Conservation (phyloP, 1,139 yeast genomes). For the Taiozyma sp. region DNA sequence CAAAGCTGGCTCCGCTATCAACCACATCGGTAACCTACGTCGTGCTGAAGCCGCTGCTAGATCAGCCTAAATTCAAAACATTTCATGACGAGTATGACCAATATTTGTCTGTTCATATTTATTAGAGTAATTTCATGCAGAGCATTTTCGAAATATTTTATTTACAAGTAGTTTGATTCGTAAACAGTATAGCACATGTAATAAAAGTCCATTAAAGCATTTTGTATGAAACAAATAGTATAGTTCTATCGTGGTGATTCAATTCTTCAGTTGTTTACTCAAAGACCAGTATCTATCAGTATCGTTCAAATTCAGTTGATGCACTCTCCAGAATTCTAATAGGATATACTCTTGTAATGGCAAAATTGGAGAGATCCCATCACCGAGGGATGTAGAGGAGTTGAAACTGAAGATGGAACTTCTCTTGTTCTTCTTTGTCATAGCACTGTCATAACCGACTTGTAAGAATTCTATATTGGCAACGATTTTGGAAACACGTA, state of each 20-base stretch:
- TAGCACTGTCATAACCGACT: conserved; percentile 42
- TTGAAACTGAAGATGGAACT: conserved; percentile 28
- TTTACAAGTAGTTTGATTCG: neutral
- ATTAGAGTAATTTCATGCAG: neutral
- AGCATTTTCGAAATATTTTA: neutral
- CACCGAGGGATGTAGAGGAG: conserved; percentile 18
- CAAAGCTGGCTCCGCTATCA: conserved; percentile 96
- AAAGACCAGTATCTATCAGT: conserved; percentile 69
- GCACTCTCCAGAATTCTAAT: conserved; percentile 64
- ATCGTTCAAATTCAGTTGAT: conserved; percentile 52
- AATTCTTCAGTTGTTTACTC: conserved; percentile 34
- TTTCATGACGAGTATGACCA: neutral
- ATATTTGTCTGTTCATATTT: neutral
- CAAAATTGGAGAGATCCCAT: conserved; percentile 16
- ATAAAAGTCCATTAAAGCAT: neutral
- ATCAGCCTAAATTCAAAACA: conserved; percentile 1
- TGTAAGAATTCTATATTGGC: conserved; percentile 80
- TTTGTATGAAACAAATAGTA: neutral
- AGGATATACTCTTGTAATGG: conserved; percentile 54
- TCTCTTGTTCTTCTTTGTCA: conserved; percentile 18
- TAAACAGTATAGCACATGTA: neutral
- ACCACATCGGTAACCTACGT: conserved; percentile 70
- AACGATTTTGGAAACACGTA: conserved; percentile 65
- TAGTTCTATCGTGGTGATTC: neutral
- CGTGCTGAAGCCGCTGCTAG: conserved; percentile 23